Percentiles rank a stretch among this genome's conserved stretches.
Conservation (phyloP, 192 early-diverging fungal species). For the Bifiguratus adelaidae region DNA sequence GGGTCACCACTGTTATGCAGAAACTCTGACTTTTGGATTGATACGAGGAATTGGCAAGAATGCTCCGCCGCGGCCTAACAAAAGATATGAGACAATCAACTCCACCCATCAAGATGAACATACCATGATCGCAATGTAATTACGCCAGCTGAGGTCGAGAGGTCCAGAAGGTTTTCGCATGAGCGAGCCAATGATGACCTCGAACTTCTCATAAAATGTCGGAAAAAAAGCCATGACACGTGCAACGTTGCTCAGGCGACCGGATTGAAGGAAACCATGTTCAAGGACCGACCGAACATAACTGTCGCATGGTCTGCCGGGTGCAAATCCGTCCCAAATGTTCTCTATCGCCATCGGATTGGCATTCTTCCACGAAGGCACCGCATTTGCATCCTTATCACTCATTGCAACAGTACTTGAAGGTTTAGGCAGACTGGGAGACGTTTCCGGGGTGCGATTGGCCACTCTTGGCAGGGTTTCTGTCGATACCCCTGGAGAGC, state of each 20-base stretch:
- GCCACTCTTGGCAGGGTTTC: too few species aligned
- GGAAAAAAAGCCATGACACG: slow-evolving; percentile 45
- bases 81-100: background rate
- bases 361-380: too few species aligned
- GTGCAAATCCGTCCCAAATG: slow-evolving; percentile 7
- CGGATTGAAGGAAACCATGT: slow-evolving; percentile 32
- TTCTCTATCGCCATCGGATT: slow-evolving; percentile 2
- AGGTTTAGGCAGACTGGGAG: slow-evolving; percentile 13
- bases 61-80: slow-evolving; percentile 36
- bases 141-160: slow-evolving; percentile 31
- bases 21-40: slow-evolving; percentile 36
- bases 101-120: background rate
- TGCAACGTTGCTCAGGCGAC: slow-evolving; percentile 32
- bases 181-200: slow-evolving; percentile 20
- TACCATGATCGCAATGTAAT: slow-evolving; percentile 43
- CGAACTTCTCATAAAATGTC: slow-evolving; percentile 37
- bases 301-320: slow-evolving; percentile 35
- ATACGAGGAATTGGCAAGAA: slow-evolving; percentile 40
- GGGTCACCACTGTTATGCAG: slow-evolving; percentile 37
- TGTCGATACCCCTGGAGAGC: too few species aligned
- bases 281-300: slow-evolving; percentile 31
- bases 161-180: slow-evolving; percentile 30
- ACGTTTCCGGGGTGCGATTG: slow-evolving; percentile 10
- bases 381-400: background rate
- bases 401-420: too few species aligned